Conservation (phyloP, 495 filamentous ascomycete species). For the Coniosporium apollinis region DNA sequence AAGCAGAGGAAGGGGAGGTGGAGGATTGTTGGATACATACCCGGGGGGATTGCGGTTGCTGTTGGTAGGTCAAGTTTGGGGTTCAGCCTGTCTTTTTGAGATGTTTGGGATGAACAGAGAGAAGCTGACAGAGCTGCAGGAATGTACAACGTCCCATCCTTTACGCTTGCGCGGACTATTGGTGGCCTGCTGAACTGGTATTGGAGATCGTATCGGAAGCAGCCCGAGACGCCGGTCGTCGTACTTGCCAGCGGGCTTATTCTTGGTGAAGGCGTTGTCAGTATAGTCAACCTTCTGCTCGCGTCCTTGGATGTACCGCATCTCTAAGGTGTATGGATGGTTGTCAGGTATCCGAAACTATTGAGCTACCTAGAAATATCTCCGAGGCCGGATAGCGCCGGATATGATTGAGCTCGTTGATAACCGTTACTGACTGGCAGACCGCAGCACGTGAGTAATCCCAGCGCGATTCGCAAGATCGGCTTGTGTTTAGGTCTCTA, state of each 20-base stretch:
- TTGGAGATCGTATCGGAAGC: conserved; percentile 38
- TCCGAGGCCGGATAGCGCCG: no score
- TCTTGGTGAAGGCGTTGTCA: conserved; percentile 83
- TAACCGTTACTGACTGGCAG: no score
- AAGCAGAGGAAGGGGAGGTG: conserved; percentile 29
- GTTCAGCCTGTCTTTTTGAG: not conserved
- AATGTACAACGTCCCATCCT: conserved; percentile 95
- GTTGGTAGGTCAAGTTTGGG: conserved; percentile 37
- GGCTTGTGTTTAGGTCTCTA: no score
- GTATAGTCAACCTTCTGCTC: conserved; percentile 76
- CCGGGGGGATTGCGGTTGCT: conserved; percentile 88
- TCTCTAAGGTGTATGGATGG: conserved; percentile 21
- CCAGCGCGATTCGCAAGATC: no score
- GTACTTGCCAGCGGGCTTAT: conserved; percentile 65
- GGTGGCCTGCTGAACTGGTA: conserved; percentile 79
- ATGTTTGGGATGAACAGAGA: not conserved
- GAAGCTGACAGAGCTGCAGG: conserved; percentile 31
- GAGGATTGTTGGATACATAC: conserved; percentile 45
- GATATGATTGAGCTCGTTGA: no score
- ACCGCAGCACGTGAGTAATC: no score
- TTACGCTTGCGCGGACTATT: conserved; percentile 76
- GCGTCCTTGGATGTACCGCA: conserved; percentile 69
- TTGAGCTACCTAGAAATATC: no score
- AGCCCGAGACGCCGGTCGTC: conserved; percentile 40
- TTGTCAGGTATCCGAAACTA: no score